phyloP scores from a whole-genome alignment of 2,329 filamentous ascomycete genomes.

The Pezicula radicicola region DNA sequence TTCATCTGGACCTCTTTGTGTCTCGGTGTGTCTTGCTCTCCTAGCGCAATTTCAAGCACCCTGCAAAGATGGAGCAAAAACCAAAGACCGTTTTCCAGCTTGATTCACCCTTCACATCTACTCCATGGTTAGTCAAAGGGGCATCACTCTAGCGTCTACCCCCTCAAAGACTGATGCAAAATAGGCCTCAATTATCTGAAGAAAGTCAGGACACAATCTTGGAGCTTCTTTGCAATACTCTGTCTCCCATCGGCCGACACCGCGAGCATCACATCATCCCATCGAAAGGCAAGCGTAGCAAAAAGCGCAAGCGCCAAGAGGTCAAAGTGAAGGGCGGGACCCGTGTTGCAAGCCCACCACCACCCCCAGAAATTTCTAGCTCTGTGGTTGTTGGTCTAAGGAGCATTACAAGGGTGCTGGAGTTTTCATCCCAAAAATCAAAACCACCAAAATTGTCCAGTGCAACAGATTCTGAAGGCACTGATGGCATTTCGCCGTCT shows the following conservation, averaged over 20 bases:
- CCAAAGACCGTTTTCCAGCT: constrained; percentile 59
- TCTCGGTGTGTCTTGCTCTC: too few species aligned
- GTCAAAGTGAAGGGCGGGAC: constrained; percentile 17
- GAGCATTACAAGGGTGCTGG: constrained; percentile 56
- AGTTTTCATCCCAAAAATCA: constrained; percentile 15
- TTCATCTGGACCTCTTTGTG: too few species aligned
- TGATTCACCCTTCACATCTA: constrained; percentile 60
- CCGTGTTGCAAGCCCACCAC: constrained; percentile 25
- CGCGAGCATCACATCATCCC: constrained; percentile 48
- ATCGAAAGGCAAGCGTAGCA: constrained; percentile 60
- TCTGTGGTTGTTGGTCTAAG: constrained; percentile 64
- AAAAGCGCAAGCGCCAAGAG: constrained; percentile 47
- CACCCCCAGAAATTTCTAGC: constrained; percentile 48
- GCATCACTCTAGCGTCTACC: background rate
- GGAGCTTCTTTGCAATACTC: constrained; percentile 65
- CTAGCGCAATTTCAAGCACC: background rate
- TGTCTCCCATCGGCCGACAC: constrained; percentile 62
- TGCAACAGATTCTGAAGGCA: background rate
- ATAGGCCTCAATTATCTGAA: constrained; percentile 57
- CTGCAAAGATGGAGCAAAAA: constrained; percentile 45
- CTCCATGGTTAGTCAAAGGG: constrained; percentile 49
- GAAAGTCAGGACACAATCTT: constrained; percentile 62
- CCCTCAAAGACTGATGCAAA: background rate
- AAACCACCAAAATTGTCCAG: constrained; percentile 3
- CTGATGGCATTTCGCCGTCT: background rate